Base-by-base conservation (phyloP, 1,284 basidiomycete species). In the Ustilago lituana region DNA sequence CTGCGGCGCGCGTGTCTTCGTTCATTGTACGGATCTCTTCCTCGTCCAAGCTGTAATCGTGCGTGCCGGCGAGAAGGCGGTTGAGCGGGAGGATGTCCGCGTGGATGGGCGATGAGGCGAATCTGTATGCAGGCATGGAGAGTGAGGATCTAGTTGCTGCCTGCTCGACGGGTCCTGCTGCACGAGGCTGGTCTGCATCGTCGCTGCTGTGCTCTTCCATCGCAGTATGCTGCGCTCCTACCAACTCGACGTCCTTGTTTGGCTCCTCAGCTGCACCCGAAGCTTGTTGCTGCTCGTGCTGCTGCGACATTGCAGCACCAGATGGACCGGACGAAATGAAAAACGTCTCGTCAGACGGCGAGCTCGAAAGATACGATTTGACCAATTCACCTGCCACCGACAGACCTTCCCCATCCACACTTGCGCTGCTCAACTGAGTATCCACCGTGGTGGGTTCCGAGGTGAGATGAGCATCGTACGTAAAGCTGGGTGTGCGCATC, bases 21-120 rank as follows among this genome's bases (percentile, higher is more conserved):
- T 59, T 60, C 66, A 69, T 69, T 10, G 58, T 51, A 12, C 66
- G 66, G 37, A 69, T 63, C 40, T 69, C 66, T 11, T 63, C 59
- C 17, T 62, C 66, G 23, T 58, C 60, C 12, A 69, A 27, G 7
- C 46, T 52, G 40, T 66, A 38, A 15, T 60, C 63, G 29, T 60
- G 63, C n/a, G 48, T 37, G 22, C 48, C 48, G 7, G 52, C 52
- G 19, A 52, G 51, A 7, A 45, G 50, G 19, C 39, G 45, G 2
- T 22, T 7, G 15, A 45, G 9, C 12, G 51, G 10, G 24, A 50
- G 45, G 22, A 15, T 36, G 5, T 53, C 55, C 3, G 31, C 14
- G 31, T 45, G 29, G 17, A 57, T 14, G 2, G 61, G 61, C 7
- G 61, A 58, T 15, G 61, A 58, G 19, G 61, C 48, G 14, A 51